Percentiles rank a stretch among this genome's conserved stretches.
Evolutionary conservation across 2,329 filamentous ascomycete genomes (phyloP).

Genomic region (Helminthosporium solani): DNA sequence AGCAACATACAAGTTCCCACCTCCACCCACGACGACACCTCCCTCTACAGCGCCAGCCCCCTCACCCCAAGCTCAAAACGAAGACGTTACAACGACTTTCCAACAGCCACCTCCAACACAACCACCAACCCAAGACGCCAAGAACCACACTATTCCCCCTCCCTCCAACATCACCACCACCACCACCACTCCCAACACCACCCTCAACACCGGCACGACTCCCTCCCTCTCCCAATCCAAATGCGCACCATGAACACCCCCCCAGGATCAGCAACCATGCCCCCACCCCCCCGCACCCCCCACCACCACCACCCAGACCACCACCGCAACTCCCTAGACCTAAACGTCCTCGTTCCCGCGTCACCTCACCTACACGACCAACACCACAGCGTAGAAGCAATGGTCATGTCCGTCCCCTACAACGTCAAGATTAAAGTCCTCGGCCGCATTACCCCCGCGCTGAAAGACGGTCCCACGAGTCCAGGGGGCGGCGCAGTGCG

Average conservation of each 20-base stretch:
- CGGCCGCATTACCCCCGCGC: conserved; percentile 70
- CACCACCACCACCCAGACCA: conserved; percentile 28
- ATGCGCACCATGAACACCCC: conserved; percentile 27
- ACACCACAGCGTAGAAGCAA: conserved; percentile 60
- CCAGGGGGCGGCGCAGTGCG: conserved; percentile 50
- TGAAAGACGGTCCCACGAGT: conserved; percentile 41
- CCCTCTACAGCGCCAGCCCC: conserved; percentile 35
- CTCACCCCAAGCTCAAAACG: conserved; percentile 39
- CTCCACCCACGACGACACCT: conserved; percentile 23
- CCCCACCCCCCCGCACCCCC: conserved; percentile 33
- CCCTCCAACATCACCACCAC: background rate
- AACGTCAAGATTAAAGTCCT: conserved; percentile 76
- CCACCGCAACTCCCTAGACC: conserved; percentile 21
- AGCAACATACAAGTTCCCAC: conserved; percentile 31
- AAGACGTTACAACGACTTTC: conserved; percentile 34
- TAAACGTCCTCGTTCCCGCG: conserved; percentile 19
- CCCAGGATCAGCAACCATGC: conserved; percentile 35
- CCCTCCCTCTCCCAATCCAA: conserved; percentile 36
- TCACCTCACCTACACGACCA: conserved; percentile 40
- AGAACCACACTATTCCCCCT: conserved; percentile 34
- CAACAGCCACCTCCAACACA: conserved; percentile 20
- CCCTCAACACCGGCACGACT: conserved; percentile 29
- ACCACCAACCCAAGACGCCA: conserved; percentile 60
- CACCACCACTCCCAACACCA: background rate
- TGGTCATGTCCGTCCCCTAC: conserved; percentile 74